Conservation (phyloP, 352 stramenopile species). For the Phytophthora sp. region DNA sequence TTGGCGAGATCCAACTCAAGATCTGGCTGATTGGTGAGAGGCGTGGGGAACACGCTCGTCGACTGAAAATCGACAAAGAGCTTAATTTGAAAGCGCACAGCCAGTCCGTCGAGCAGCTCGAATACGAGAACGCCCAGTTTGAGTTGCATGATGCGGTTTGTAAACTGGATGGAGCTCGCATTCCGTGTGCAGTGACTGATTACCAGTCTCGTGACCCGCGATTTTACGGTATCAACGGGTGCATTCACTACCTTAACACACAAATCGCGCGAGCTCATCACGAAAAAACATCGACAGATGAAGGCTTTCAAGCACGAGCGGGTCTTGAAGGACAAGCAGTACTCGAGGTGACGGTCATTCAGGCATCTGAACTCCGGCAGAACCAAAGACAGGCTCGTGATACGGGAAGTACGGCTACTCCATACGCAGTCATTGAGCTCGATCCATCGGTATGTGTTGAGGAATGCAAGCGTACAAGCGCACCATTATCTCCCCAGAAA, state of each 20-base stretch:
- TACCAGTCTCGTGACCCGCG: conserved; percentile 65
- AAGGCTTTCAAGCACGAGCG: conserved; percentile 58
- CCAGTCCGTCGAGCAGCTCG: conserved; percentile 63
- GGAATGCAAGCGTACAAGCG: conserved; percentile 56
- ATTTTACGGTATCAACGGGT: conserved; percentile 86
- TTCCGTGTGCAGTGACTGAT: conserved; percentile 66
- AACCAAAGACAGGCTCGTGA: conserved; percentile 29
- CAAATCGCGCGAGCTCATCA: conserved; percentile 65
- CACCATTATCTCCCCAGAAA: conserved; percentile 51
- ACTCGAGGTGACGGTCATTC: conserved; percentile 63
- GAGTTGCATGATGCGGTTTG: conserved; percentile 68
- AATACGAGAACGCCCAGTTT: conserved; percentile 73
- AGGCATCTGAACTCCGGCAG: conserved; percentile 37
- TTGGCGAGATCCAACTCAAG: conserved; percentile 62
- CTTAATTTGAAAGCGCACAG: conserved; percentile 61
- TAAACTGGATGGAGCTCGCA: conserved; percentile 71
- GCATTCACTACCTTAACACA: conserved; percentile 71
- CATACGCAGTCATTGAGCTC: conserved; percentile 71
- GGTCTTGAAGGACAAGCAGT: conserved; percentile 66
- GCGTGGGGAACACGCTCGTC: conserved; percentile 52
- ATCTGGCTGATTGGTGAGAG: conserved; percentile 68
- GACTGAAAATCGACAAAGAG: conserved; percentile 64
- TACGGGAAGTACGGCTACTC: conserved; percentile 37
- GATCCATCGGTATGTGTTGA: conserved; percentile 62
- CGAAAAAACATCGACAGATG: conserved; percentile 60